phyloP scores from a whole-genome alignment of 2,329 filamentous ascomycete species.

The Fusarium sp. region DNA sequence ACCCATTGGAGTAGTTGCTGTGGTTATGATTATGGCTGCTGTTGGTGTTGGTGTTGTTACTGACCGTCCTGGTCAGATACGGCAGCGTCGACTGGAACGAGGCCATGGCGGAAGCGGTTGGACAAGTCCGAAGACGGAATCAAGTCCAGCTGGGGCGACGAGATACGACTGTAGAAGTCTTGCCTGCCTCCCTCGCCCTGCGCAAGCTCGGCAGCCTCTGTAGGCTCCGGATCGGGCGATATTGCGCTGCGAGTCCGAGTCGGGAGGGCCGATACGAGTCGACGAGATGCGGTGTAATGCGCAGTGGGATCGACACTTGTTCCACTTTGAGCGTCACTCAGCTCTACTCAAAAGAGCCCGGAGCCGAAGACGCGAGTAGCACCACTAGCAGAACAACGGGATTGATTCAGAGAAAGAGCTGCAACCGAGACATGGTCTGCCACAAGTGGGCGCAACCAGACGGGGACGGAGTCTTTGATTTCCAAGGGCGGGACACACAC shows the following conservation, averaged over 20 bases:
- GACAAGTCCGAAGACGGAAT: slow-evolving; percentile 25
- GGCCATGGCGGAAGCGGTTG: slow-evolving; percentile 37
- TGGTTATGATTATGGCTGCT: slow-evolving; percentile 49
- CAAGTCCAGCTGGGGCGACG: slow-evolving; percentile 16
- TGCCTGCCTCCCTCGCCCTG: background rate
- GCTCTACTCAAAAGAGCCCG: slow-evolving; percentile 17
- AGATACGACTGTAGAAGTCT: slow-evolving; percentile 11
- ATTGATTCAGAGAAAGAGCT: slow-evolving; percentile 36
- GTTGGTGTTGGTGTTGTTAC: slow-evolving; percentile 35
- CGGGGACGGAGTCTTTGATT: background rate
- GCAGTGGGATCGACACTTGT: slow-evolving; percentile 35
- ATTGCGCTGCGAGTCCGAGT: slow-evolving; percentile 26
- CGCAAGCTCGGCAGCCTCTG: slow-evolving; percentile 31
- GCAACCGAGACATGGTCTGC: slow-evolving; percentile 56
- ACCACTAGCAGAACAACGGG: slow-evolving; percentile 8
- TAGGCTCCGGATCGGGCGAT: slow-evolving; percentile 35
- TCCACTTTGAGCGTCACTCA: slow-evolving; percentile 36
- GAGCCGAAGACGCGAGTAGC: slow-evolving; percentile 3
- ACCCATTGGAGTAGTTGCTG: slow-evolving; percentile 51
- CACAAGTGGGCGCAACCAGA: slow-evolving; percentile 30
- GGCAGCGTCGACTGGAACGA: slow-evolving; percentile 53
- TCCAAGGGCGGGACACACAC: background rate
- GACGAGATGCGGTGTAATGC: slow-evolving; percentile 41
- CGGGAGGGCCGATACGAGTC: slow-evolving; percentile 33
- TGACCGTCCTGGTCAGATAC: slow-evolving; percentile 53